phyloP scores from a whole-genome alignment of 106 monocot genomes.

The Gastrodia elata region DNA sequence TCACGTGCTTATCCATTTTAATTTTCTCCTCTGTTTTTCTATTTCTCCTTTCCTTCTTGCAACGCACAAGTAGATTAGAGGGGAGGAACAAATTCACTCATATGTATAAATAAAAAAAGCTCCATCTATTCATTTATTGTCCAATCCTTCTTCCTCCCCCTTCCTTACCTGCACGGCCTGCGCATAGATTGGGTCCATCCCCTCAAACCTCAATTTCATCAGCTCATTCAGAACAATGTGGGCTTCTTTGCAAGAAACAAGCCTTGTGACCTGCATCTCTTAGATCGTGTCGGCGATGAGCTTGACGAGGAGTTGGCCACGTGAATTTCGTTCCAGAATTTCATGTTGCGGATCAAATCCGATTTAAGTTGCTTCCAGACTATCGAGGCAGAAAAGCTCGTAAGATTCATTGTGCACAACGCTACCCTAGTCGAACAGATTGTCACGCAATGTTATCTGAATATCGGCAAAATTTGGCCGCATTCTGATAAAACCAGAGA shows the following conservation, averaged over 20 bases:
- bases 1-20: too few relatives aligned
- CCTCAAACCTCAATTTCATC: conserved; percentile 53
- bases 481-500: too few relatives aligned
- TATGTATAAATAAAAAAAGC: too few relatives aligned
- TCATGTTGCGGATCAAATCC: conserved; percentile 26
- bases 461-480: too few relatives aligned
- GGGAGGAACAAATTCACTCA: too few relatives aligned
- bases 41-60: too few relatives aligned
- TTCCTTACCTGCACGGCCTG: conserved; percentile 59
- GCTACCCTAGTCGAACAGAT: too few relatives aligned
- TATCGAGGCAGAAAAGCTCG: conserved; percentile 26
- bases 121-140: conserved; percentile 47
- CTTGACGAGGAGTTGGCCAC: conserved; percentile 40
- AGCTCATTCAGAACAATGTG: conserved; percentile 49
- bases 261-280: conserved; percentile 38
- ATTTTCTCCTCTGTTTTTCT: too few relatives aligned
- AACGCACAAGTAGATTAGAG: too few relatives aligned
- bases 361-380: conserved; percentile 15
- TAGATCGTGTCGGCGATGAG: conserved; percentile 22
- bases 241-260: conserved; percentile 12
- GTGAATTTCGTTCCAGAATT: conserved; percentile 38
- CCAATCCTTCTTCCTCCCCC: too few relatives aligned
- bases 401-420: conserved; percentile 23
- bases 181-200: conserved; percentile 40
- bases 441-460: too few relatives aligned